Evolutionary conservation across 1,284 basidiomycete species (phyloP).

Genomic region (Trichosporon ovoides): DNA sequence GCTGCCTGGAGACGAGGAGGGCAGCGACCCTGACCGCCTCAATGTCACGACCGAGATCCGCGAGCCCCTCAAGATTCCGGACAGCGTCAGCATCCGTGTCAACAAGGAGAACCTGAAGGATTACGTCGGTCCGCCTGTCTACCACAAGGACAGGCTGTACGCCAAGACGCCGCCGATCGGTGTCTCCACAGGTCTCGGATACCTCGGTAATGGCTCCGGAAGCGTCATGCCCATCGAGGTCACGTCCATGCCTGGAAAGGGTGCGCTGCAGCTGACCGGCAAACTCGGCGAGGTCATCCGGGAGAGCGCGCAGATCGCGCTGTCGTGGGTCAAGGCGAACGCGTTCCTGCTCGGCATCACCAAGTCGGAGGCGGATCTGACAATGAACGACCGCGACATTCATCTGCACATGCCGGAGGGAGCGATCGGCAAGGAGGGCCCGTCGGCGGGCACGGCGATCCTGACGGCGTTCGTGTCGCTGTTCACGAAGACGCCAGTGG

Average conservation of each 20-base stretch:
- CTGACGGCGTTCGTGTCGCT: conserved; percentile 84
- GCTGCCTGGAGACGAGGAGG: conserved; percentile 38
- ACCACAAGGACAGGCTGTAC: conserved; percentile 93
- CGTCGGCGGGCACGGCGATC: conserved; percentile 91
- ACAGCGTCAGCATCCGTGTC: conserved; percentile 71
- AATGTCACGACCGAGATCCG: conserved; percentile 65
- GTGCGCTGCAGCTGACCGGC: conserved; percentile 81
- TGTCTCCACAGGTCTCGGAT: conserved; percentile 89
- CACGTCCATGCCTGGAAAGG: conserved; percentile 89
- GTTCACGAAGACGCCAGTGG: conserved; percentile 74
- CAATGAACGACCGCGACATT: conserved; percentile 76
- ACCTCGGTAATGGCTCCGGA: conserved; percentile 91
- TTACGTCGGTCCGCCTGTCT: conserved; percentile 89
- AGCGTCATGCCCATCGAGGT: conserved; percentile 97
- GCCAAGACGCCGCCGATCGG: conserved; percentile 75
- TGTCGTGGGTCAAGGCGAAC: conserved; percentile 89
- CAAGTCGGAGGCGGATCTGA: conserved; percentile 61
- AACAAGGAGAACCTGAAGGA: conserved; percentile 84
- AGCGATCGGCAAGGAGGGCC: conserved; percentile 95
- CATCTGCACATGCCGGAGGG: conserved; percentile 97
- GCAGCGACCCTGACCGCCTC: conserved; percentile 30
- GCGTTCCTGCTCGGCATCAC: conserved; percentile 85
- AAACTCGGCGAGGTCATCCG: conserved; percentile 97
- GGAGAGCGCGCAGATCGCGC: conserved; percentile 88
- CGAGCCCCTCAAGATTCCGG: conserved; percentile 75